Evolutionary conservation across 139 green algal species (phyloP).

Genomic region (Microglena sp.): DNA sequence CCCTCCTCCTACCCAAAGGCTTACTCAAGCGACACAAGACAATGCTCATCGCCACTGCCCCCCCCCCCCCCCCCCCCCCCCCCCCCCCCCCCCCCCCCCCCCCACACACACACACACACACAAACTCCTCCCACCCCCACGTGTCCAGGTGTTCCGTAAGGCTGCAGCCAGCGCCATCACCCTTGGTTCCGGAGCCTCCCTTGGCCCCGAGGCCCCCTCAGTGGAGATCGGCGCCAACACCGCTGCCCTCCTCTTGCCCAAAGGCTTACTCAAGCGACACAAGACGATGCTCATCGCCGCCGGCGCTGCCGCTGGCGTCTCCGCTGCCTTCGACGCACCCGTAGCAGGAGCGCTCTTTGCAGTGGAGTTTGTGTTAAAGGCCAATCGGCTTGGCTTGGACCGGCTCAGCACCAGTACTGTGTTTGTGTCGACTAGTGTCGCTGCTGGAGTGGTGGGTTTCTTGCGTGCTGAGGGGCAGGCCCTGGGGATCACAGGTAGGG

Average conservation of each 20-base stretch:
- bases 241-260: conserved; percentile 40
- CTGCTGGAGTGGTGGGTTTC: conserved; percentile 54
- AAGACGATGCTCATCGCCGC: conserved; percentile 75
- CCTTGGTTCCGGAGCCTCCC: conserved; percentile 65
- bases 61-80: conserved; percentile 74
- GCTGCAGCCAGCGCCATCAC: conserved; percentile 58
- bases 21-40: conserved; percentile 46
- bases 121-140: too few species aligned
- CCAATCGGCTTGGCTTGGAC: conserved; percentile 2
- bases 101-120: too few species aligned
- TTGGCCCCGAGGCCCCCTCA: conserved; percentile 85
- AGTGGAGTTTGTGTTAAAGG: conserved; percentile 75
- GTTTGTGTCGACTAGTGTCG: background rate
- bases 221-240: conserved; percentile 87
- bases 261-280: conserved; percentile 45
- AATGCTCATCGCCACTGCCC: conserved; percentile 78
- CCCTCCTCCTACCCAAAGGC: conserved; percentile 38
- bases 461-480: too few species aligned
- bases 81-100: conserved; percentile 91
- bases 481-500: too few species aligned
- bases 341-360: conserved; percentile 90
- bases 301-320: conserved; percentile 77
- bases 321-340: conserved; percentile 90
- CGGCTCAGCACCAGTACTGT: background rate
- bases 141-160: conserved; percentile 40